Percentiles rank a stretch among this genome's conserved stretches.
These are phyloP conservation scores for Boletus mariae DNA, from an alignment of 1,284 basidiomycete genomes.

Conservation along the genomic window DNA sequence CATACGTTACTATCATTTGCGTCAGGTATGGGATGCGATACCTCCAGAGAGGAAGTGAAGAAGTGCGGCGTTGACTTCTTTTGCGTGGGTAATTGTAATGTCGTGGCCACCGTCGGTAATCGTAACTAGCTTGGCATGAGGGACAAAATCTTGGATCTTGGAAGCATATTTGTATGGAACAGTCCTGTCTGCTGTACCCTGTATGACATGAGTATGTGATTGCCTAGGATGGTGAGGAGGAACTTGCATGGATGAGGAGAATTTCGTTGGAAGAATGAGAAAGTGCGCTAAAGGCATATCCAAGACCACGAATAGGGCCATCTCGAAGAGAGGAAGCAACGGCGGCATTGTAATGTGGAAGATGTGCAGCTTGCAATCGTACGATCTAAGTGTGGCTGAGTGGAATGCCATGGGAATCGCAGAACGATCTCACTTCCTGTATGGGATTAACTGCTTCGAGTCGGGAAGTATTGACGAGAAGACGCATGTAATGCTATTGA, in stretches of 20 bases:
- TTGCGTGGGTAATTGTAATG: conserved; percentile 54
- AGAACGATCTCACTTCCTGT: conserved; percentile 32
- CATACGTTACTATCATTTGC: not conserved
- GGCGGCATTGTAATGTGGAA: conserved; percentile 68
- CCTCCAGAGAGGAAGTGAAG: conserved; percentile 36
- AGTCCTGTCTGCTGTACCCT: conserved; percentile 67
- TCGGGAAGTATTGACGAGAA: conserved; percentile 24
- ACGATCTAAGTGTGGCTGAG: conserved; percentile 44
- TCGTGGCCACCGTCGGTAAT: conserved; percentile 63
- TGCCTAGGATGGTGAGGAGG: not conserved
- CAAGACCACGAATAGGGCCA: conserved; percentile 63
- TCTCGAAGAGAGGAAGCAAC: conserved; percentile 71
- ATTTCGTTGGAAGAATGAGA: conserved; percentile 48
- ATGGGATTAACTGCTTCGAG: conserved; percentile 32
- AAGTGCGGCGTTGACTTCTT: conserved; percentile 40
- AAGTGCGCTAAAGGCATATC: conserved; percentile 46
- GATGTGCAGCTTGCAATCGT: conserved; percentile 66
- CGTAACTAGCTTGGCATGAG: conserved; percentile 51
- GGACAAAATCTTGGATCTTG: conserved; percentile 51
- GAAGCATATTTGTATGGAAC: conserved; percentile 61
- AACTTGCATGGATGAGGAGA: conserved; percentile 60
- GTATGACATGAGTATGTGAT: not conserved
- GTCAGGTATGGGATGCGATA: not conserved
- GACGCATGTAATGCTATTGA: conserved; percentile 30
- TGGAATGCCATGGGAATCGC: too few species aligned